These are phyloP conservation scores for Diutina scorzettiae DNA, from an alignment of 1,139 yeast species.

Conservation along the genomic window DNA sequence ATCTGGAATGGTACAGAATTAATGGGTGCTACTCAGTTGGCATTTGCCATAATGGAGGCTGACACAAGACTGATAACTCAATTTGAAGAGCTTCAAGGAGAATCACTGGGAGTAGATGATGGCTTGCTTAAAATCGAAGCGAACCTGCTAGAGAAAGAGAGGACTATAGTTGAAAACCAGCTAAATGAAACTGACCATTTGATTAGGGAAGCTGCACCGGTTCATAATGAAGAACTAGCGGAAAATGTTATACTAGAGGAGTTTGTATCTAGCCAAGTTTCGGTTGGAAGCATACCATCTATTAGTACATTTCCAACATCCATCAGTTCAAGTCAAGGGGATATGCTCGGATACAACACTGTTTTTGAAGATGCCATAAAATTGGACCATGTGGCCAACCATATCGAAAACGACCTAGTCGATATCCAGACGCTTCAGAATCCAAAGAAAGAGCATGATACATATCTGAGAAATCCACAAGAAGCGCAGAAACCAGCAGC, in stretches of 20 bases:
- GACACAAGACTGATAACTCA: too few relatives aligned
- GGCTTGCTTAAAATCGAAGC: too few relatives aligned
- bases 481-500: not conserved
- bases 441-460: not conserved
- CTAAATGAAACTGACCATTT: not conserved
- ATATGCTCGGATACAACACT: too few relatives aligned
- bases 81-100: too few relatives aligned
- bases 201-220: not conserved
- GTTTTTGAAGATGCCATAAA: too few relatives aligned
- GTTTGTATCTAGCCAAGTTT: not conserved
- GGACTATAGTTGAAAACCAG: not conserved
- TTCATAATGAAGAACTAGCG: not conserved
- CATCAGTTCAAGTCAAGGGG: not conserved
- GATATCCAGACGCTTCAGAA: too few relatives aligned
- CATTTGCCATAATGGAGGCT: not conserved
- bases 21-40: not conserved
- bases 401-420: not conserved
- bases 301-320: not conserved
- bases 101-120: too few relatives aligned
- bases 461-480: not conserved
- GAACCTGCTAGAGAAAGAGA: not conserved
- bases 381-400: too few relatives aligned
- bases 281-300: not conserved
- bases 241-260: not conserved
- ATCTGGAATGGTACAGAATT: not conserved